Evolutionary conservation across 192 early-diverging fungal genomes (phyloP).

Genomic region (Ambispora gerdemannii): DNA sequence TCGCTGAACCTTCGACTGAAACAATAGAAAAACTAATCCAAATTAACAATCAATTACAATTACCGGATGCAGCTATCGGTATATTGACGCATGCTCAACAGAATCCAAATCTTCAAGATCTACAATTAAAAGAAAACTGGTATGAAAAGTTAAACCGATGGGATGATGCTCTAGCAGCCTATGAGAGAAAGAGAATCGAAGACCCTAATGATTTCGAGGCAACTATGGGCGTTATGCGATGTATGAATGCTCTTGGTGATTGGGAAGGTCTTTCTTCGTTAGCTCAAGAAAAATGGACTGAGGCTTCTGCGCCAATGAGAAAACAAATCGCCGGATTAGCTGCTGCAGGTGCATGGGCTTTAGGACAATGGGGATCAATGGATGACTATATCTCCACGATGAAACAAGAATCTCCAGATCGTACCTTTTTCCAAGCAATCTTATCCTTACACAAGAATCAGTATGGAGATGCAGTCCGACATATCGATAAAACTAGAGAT

Average conservation of each 20-base stretch:
- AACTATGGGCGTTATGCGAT: constrained; percentile 83
- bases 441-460: constrained; percentile 77
- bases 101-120: constrained; percentile 59
- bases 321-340: constrained; percentile 82
- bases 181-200: constrained; percentile 74
- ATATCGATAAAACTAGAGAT: constrained; percentile 78
- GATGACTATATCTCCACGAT: constrained; percentile 84
- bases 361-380: constrained; percentile 85
- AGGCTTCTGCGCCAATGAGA: constrained; percentile 57
- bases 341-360: constrained; percentile 90
- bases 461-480: constrained; percentile 66
- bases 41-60: constrained; percentile 93
- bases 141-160: constrained; percentile 90
- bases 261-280: constrained; percentile 82
- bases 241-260: constrained; percentile 88
- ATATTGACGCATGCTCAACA: constrained; percentile 88
- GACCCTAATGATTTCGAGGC: constrained; percentile 74
- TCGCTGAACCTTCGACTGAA: constrained; percentile 72
- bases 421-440: constrained; percentile 84
- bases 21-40: constrained; percentile 89
- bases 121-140: constrained; percentile 89
- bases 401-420: constrained; percentile 74
- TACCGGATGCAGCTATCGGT: constrained; percentile 94
- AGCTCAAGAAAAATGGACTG: constrained; percentile 74
- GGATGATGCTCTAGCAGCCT: constrained; percentile 88